Evolutionary conservation across 2,329 filamentous ascomycete species (phyloP).

Genomic region (Metarhizium sp.): DNA sequence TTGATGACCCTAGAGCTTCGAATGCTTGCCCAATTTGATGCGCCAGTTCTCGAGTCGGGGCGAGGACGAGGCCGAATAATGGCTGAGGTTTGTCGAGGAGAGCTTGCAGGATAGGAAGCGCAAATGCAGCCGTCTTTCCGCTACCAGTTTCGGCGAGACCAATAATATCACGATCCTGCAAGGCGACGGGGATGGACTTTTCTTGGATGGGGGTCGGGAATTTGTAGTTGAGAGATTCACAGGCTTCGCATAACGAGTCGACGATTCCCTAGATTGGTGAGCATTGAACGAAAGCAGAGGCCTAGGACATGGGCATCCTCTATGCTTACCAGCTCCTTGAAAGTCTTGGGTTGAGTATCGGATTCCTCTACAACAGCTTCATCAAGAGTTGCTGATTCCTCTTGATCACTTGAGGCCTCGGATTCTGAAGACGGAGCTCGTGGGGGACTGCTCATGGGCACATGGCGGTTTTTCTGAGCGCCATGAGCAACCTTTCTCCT

Average conservation of each 20-base stretch:
- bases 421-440: constrained; percentile 2
- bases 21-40: constrained; percentile 85
- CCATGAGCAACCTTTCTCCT: constrained; percentile 30
- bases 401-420: constrained; percentile 8
- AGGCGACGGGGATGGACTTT: constrained; percentile 71
- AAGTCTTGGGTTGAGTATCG: constrained; percentile 42
- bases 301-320: neutral
- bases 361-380: constrained; percentile 21
- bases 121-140: constrained; percentile 94
- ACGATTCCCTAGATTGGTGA: constrained; percentile 57
- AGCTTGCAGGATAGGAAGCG: constrained; percentile 82
- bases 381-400: constrained; percentile 26
- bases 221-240: constrained; percentile 72
- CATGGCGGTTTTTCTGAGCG: constrained; percentile 12
- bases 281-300: neutral
- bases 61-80: constrained; percentile 80
- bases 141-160: constrained; percentile 91
- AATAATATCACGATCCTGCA: constrained; percentile 78
- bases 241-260: constrained; percentile 82
- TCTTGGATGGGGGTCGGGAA: constrained; percentile 81
- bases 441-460: neutral
- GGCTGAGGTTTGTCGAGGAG: constrained; percentile 81
- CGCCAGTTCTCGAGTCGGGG: constrained; percentile 87
- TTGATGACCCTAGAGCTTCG: constrained; percentile 77
- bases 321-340: constrained; percentile 50